Conservation (phyloP, 2,329 filamentous ascomycete genomes). For the Claviceps africana region DNA sequence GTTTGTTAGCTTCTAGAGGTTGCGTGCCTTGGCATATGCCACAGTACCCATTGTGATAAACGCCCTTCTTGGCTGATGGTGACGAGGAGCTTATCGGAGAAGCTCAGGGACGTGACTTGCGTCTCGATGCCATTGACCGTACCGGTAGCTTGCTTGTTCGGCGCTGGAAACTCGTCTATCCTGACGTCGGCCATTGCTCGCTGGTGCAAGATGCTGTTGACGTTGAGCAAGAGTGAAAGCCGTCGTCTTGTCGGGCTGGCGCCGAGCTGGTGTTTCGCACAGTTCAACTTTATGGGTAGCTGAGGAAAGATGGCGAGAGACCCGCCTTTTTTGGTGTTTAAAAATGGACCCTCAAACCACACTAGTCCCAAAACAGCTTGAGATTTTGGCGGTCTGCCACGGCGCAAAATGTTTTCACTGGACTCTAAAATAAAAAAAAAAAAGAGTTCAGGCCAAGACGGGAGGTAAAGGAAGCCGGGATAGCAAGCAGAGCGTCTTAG, state of each 20-base stretch:
- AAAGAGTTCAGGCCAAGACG: not conserved
- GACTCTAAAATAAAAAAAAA: slow-evolving; percentile 2
- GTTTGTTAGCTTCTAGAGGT: slow-evolving; percentile 1
- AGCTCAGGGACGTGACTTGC: slow-evolving; percentile 56
- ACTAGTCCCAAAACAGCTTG: slow-evolving; percentile 18
- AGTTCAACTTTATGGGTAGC: too few relatives aligned
- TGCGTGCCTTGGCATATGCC: not conserved
- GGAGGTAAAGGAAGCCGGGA: not conserved
- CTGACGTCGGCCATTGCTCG: slow-evolving; percentile 22
- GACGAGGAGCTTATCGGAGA: slow-evolving; percentile 81
- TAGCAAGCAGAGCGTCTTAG: not conserved
- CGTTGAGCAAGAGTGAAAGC: not conserved
- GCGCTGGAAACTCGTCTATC: slow-evolving; percentile 52
- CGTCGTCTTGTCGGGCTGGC: not conserved
- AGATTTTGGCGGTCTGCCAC: slow-evolving; percentile 20
- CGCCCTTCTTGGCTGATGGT: slow-evolving; percentile 77
- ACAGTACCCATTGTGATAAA: slow-evolving; percentile 76
- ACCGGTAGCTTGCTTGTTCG: slow-evolving; percentile 44
- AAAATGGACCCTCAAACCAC: slow-evolving; percentile 13
- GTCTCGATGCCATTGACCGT: slow-evolving; percentile 56
- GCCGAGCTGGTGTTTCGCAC: not conserved
- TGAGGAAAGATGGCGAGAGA: too few relatives aligned
- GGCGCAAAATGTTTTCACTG: slow-evolving; percentile 21
- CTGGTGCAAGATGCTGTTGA: slow-evolving; percentile 6
- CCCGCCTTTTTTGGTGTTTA: too few relatives aligned